A percentile compares a stretch with the other conserved stretches of the same genome.
phyloP scores from a whole-genome alignment of 192 early-diverging fungal species.

The Gryganskiella cystojenkinii region DNA sequence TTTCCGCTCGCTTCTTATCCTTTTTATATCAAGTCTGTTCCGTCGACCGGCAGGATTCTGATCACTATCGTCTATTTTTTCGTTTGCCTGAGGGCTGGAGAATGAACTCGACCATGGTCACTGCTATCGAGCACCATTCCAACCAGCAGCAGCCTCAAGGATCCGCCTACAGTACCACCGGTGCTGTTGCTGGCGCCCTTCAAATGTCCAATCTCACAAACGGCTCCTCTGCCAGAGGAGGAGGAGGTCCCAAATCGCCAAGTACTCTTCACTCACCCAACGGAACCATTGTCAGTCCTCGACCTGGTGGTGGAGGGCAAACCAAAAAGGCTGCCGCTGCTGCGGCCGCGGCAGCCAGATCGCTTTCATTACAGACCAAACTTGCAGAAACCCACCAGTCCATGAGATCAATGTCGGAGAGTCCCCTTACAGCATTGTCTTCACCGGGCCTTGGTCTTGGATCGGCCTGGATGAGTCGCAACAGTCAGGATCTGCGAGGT shows the following conservation, averaged over 20 bases:
- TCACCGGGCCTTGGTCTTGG: conserved; percentile 8
- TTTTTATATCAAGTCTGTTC: neutral
- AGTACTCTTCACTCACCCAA: conserved; percentile 24
- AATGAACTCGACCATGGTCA: conserved; percentile 54
- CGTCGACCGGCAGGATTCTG: neutral
- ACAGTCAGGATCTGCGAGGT: too few species aligned
- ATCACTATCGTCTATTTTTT: neutral
- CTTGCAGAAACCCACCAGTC: conserved; percentile 7
- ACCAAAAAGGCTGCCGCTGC: conserved; percentile 26
- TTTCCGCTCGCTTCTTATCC: neutral
- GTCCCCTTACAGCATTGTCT: conserved; percentile 25
- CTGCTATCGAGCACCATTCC: conserved; percentile 51
- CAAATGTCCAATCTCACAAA: conserved; percentile 6
- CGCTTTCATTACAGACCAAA: conserved; percentile 42
- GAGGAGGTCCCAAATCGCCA: conserved; percentile 32
- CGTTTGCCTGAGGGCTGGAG: conserved; percentile 29
- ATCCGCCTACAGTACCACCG: conserved; percentile 22
- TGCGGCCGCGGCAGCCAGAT: conserved; percentile 8
- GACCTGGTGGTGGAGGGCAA: conserved; percentile 14
- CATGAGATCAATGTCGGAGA: conserved; percentile 18
- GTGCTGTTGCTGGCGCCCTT: conserved; percentile 1
- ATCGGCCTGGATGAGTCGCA: conserved; percentile 2
- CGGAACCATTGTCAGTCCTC: conserved; percentile 18
- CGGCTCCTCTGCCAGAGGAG: too few species aligned
- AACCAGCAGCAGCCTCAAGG: conserved; percentile 38